Evolutionary conservation across 228 moss, liverwort and hornwort genomes (phyloP), one percentile per base, ranked within the genome.

Genomic region (Sphagnum fallax): DNA sequence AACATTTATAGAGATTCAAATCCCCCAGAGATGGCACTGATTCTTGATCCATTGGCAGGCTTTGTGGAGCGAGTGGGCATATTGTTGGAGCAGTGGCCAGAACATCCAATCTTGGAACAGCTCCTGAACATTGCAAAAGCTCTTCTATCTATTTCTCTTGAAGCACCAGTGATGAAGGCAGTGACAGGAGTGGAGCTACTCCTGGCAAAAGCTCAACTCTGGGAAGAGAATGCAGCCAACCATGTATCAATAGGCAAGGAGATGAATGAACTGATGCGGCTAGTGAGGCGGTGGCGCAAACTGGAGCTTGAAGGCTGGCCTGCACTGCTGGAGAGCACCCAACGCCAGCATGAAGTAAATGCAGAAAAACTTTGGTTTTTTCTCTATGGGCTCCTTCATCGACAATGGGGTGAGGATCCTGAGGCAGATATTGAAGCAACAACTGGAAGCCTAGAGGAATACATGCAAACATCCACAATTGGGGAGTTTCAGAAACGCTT

Each of bases 191-290:
- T 98, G 52, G 93, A 98, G 68, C 69, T 98, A 62, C 77, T 98
- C 53, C 90, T 98, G 16, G 82, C 90, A 8, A 98, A 98, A 79
- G 91, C 97, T 50, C 97, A 98, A 70, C 76, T 87, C 51, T 93
- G 97, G 97, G 97, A 98, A 78, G 93, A 98, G 65, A 89, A 88
- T 75, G 90, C 97, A 68, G 97, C 93, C 68, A 93, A 90, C 64
- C 91, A 93, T 73, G 97, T 98, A 51, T 93, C 93, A 7, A 69
- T 98, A 61, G 71, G 67, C 66, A 78, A 47, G 68, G 93, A 97
- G 75, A 78, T 93, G 81, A 75, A 70, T 63, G 84, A 78, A 57
- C 62, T 97, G 69, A 91, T 88, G 77, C 86, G 85, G 63, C 70
- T 97, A 79, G 93, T 93, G 12, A 83, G 91, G 60, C 78, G 91